phyloP scores from a whole-genome alignment of 2,329 filamentous ascomycete genomes.

The Fusarium tupiense region DNA sequence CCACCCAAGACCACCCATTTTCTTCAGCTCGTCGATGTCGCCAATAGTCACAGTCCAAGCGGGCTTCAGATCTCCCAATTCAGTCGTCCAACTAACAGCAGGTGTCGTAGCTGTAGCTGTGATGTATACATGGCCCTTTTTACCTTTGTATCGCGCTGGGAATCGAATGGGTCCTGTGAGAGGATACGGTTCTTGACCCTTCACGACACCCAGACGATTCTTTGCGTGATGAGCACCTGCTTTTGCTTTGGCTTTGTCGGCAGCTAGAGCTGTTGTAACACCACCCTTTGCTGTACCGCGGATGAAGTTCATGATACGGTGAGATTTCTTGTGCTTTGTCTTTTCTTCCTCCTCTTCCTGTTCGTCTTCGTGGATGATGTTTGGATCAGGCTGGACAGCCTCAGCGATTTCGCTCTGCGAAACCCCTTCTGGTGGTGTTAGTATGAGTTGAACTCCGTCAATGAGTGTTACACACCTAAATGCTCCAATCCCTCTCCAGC shows the following conservation, averaged over 20 bases:
- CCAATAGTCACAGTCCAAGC: slow-evolving; percentile 76
- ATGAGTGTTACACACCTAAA: slow-evolving; percentile 44
- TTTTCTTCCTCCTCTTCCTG: slow-evolving; percentile 60
- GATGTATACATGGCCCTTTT: slow-evolving; percentile 78
- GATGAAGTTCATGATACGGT: slow-evolving; percentile 69
- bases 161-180: slow-evolving; percentile 79
- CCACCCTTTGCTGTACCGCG: slow-evolving; percentile 75
- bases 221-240: slow-evolving; percentile 67
- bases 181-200: slow-evolving; percentile 51
- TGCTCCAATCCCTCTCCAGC: slow-evolving; percentile 51
- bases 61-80: slow-evolving; percentile 64
- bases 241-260: slow-evolving; percentile 76
- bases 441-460: background rate
- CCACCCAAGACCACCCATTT: slow-evolving; percentile 85
- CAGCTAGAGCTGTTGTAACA: slow-evolving; percentile 76
- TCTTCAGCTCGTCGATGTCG: slow-evolving; percentile 78
- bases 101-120: slow-evolving; percentile 73
- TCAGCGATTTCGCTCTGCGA: slow-evolving; percentile 72
- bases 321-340: slow-evolving; percentile 54
- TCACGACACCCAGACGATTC: slow-evolving; percentile 76
- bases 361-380: slow-evolving; percentile 49
- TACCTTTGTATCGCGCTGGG: slow-evolving; percentile 74
- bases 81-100: slow-evolving; percentile 71
- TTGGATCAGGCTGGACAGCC: slow-evolving; percentile 61
- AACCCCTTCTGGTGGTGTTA: slow-evolving; percentile 53